These are phyloP conservation scores for Solanum bulbocastanum DNA, from an alignment of 257 asterid species.

Conservation along the genomic window DNA sequence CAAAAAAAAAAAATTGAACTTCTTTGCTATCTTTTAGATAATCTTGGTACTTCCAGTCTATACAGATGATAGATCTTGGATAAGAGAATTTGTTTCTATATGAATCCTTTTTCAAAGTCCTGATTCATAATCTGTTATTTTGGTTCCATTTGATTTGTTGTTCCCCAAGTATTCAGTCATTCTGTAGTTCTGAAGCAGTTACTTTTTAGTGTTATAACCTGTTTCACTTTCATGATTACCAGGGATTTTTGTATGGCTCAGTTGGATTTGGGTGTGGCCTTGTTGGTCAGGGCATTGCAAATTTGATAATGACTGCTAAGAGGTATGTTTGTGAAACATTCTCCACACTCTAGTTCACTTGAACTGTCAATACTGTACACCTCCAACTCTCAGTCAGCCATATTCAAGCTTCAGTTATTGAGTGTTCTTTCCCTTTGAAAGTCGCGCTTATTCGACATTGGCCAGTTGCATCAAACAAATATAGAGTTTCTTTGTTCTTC, in stretches of 20 bases:
- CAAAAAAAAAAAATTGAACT: background rate
- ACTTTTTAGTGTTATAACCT: background rate
- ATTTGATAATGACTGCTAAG: conserved; percentile 85
- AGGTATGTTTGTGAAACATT: conserved; percentile 26
- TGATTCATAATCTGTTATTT: background rate
- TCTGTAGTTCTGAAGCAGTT: background rate
- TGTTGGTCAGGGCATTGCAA: conserved; percentile 94
- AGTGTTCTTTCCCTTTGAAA: background rate
- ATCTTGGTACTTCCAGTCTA: background rate
- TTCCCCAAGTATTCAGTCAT: background rate
- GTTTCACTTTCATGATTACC: conserved; percentile 11
- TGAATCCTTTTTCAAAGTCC: background rate
- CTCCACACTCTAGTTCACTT: background rate
- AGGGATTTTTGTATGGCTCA: conserved; percentile 90
- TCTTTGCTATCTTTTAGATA: background rate
- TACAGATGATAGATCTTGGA: background rate
- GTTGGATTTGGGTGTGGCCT: conserved; percentile 93
- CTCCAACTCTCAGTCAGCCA: background rate
- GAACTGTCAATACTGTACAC: background rate
- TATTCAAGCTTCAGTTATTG: background rate
- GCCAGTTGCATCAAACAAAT: background rate
- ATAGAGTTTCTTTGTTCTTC: background rate
- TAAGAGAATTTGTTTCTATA: background rate
- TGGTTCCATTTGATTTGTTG: background rate
- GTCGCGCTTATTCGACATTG: background rate